Conservation (phyloP, 2,329 filamentous ascomycete species). For the Fusarium heterosporum region DNA sequence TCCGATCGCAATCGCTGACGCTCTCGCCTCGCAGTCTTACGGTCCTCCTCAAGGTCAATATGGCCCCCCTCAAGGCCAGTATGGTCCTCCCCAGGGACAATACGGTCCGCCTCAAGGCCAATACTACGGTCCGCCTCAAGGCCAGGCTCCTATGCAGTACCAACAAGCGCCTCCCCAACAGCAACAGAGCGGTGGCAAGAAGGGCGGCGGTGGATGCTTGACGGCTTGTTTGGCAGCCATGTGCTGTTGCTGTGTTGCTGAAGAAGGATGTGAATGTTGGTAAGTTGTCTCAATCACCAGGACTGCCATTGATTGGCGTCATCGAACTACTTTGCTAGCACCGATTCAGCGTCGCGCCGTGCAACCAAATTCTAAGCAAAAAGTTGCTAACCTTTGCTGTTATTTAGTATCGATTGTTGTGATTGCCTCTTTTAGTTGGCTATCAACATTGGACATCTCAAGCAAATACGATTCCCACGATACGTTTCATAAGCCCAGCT, state of each 20-base stretch:
- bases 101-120: slow-evolving; percentile 46
- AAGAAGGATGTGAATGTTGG: slow-evolving; percentile 65
- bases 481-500: not conserved
- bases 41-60: slow-evolving; percentile 47
- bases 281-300: slow-evolving; percentile 37
- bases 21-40: slow-evolving; percentile 44
- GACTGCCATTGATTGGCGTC: slow-evolving; percentile 7
- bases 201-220: slow-evolving; percentile 57
- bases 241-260: slow-evolving; percentile 64
- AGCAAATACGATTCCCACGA: slow-evolving; percentile 16
- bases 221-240: slow-evolving; percentile 61
- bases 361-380: not conserved
- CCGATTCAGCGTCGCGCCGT: slow-evolving; percentile 8
- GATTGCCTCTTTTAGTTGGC: slow-evolving; percentile 54
- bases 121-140: slow-evolving; percentile 51
- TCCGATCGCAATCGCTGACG: slow-evolving; percentile 27
- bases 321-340: slow-evolving; percentile 10
- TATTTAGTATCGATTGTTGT: slow-evolving; percentile 55
- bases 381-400: slow-evolving; percentile 10
- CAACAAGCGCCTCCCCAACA: slow-evolving; percentile 53
- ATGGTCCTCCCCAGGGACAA: slow-evolving; percentile 49
- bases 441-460: not conserved
- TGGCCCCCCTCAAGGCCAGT: slow-evolving; percentile 45
- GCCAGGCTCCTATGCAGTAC: slow-evolving; percentile 59
- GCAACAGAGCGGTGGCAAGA: slow-evolving; percentile 51